A percentile compares a stretch with the other conserved stretches of the same genome.
Evolutionary conservation across 1,284 basidiomycete genomes (phyloP).

Genomic region (Cerioporus squamosus): DNA sequence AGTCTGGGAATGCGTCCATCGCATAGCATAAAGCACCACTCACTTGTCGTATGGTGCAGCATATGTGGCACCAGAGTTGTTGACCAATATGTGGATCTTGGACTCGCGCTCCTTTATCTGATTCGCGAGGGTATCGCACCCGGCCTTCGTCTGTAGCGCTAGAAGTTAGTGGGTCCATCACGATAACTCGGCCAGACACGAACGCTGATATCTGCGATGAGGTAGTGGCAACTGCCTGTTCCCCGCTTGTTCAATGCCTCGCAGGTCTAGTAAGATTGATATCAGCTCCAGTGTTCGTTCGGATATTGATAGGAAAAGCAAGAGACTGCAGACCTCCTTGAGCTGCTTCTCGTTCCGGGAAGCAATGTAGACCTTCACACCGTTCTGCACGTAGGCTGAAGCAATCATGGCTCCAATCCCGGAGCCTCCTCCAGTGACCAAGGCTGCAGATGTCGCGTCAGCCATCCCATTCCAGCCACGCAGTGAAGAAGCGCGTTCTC

Average conservation of each 20-base stretch:
- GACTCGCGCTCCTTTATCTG: conserved; percentile 71
- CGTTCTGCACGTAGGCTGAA: conserved; percentile 72
- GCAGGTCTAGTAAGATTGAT: conserved; percentile 49
- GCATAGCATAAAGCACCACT: not conserved
- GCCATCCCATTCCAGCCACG: too few species aligned
- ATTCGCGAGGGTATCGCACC: conserved; percentile 75
- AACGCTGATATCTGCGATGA: conserved; percentile 76
- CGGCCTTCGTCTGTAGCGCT: conserved; percentile 65
- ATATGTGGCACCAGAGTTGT: conserved; percentile 84
- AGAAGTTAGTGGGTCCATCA: not conserved
- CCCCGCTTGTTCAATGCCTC: conserved; percentile 62
- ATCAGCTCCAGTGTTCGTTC: too few species aligned
- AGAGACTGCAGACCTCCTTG: conserved; percentile 58
- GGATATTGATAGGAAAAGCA: not conserved
- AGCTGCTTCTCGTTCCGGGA: conserved; percentile 80
- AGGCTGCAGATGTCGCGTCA: conserved; percentile 46
- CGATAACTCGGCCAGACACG: conserved; percentile 29
- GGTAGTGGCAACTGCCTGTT: conserved; percentile 67
- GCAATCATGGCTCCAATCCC: conserved; percentile 87
- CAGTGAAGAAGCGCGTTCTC: conserved; percentile 22
- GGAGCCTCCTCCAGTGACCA: conserved; percentile 81
- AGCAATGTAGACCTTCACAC: conserved; percentile 76
- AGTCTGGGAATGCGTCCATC: not conserved
- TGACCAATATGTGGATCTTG: conserved; percentile 79
- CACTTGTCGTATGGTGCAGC: conserved; percentile 71